Conservation (phyloP, 306 rosid genomes). For the Vigna angularis region DNA sequence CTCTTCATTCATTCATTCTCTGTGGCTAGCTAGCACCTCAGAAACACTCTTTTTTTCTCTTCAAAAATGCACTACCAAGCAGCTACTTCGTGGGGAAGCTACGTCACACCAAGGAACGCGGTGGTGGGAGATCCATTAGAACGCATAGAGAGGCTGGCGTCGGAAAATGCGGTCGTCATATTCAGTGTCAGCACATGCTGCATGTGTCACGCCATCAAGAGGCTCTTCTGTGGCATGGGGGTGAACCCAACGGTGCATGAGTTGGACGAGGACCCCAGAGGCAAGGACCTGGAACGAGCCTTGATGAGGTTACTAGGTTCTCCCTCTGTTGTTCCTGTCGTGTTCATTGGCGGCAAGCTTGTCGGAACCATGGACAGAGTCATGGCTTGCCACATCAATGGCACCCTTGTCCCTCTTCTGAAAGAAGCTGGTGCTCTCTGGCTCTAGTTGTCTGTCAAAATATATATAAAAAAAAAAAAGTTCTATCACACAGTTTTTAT, state of each 20-base stretch:
- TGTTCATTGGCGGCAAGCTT: conserved; percentile 87
- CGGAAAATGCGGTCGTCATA: conserved; percentile 92
- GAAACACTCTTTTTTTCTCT: too few species aligned
- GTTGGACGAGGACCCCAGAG: conserved; percentile 83
- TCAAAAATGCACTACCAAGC: conserved; percentile 61
- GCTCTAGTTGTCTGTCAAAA: conserved; percentile 48
- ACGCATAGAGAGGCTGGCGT: conserved; percentile 73
- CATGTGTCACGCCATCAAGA: conserved; percentile 95
- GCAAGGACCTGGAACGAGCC: conserved; percentile 85
- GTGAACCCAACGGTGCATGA: conserved; percentile 87
- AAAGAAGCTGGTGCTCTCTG: conserved; percentile 98
- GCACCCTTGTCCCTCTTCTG: conserved; percentile 89
- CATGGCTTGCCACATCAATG: conserved; percentile 93
- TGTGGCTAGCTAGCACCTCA: not conserved
- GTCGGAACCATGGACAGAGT: conserved; percentile 91
- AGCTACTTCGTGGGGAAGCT: conserved; percentile 66
- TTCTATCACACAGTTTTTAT: not conserved
- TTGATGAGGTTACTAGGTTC: conserved; percentile 65
- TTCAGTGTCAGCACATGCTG: conserved; percentile 93
- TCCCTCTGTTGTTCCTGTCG: conserved; percentile 74
- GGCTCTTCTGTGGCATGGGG: conserved; percentile 93
- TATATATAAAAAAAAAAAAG: not conserved
- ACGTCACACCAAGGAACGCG: conserved; percentile 35
- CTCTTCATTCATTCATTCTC: not conserved
- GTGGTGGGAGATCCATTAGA: conserved; percentile 65